Percentiles rank a stretch among this genome's conserved stretches.
Conservation (phyloP, 768 basidiomycete genomes). For the Macrolepiota dolichaula region DNA sequence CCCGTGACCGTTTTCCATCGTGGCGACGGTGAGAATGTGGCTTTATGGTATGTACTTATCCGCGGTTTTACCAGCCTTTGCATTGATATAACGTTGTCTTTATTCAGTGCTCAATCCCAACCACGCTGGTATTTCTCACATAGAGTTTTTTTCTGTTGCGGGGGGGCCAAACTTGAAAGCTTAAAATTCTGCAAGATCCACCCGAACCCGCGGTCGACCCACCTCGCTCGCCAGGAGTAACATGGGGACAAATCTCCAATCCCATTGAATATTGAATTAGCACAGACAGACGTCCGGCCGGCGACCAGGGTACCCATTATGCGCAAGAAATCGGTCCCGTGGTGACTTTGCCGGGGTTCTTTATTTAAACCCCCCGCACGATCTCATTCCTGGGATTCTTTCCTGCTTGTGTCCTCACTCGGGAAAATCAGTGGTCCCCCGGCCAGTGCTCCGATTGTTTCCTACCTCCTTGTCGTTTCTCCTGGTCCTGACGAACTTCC, state of each 20-base stretch:
- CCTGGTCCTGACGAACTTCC: not conserved
- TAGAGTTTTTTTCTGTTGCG: not conserved
- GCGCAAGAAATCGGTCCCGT: not conserved
- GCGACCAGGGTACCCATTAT: not conserved
- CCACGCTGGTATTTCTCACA: not conserved
- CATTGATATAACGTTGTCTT: not conserved
- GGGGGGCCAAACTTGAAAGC: not conserved
- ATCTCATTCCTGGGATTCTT: not conserved
- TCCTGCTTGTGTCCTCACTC: not conserved
- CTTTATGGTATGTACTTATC: not conserved
- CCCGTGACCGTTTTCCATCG: conserved; percentile 6
- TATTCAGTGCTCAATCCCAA: not conserved
- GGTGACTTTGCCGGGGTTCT: not conserved
- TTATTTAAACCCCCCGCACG: conserved; percentile 5
- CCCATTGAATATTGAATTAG: not conserved
- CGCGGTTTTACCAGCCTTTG: not conserved
- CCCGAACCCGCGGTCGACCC: not conserved
- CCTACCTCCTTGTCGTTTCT: not conserved
- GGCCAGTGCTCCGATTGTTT: not conserved
- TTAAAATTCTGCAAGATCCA: not conserved
- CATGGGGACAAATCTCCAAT: not conserved
- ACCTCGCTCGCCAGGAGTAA: not conserved
- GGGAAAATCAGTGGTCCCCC: not conserved
- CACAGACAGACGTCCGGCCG: not conserved
- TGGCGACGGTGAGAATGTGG: not conserved